Evolutionary conservation across 306 rosid genomes (phyloP).

Genomic region (Vigna hirtella): DNA sequence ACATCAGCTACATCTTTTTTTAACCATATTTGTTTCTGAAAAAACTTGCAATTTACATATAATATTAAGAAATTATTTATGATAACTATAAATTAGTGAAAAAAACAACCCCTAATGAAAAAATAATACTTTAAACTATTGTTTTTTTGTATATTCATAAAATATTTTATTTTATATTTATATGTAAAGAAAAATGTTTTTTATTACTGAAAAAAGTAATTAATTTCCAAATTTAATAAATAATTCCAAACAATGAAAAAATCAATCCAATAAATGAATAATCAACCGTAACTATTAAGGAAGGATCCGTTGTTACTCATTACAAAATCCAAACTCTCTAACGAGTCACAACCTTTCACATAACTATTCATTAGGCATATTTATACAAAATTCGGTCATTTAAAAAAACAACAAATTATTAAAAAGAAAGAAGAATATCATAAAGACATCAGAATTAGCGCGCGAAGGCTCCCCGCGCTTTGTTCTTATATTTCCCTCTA

Average conservation of each 20-base stretch:
- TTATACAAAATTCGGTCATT: neutral
- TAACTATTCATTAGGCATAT: too few relatives aligned
- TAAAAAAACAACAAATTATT: neutral
- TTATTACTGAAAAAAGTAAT: too few relatives aligned
- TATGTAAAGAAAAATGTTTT: too few relatives aligned
- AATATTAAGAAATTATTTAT: too few relatives aligned
- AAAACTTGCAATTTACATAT: neutral
- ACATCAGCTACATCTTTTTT: too few relatives aligned
- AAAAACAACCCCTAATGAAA: too few relatives aligned
- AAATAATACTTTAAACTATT: too few relatives aligned
- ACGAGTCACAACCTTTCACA: neutral
- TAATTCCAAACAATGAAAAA: too few relatives aligned
- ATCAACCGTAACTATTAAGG: neutral
- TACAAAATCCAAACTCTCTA: neutral
- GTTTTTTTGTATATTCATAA: too few relatives aligned
- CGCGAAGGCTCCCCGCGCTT: slow-evolving; percentile 59
- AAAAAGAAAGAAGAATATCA: neutral
- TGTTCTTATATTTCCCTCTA: slow-evolving; percentile 18
- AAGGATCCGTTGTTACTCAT: neutral
- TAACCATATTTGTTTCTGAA: too few relatives aligned
- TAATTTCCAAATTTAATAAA: neutral
- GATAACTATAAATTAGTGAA: too few relatives aligned
- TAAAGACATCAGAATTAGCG: slow-evolving; percentile 25
- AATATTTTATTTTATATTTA: too few relatives aligned
- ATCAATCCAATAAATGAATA: neutral